Percentiles rank a stretch among this genome's conserved stretches.
Evolutionary conservation across 306 rosid genomes (phyloP).

Genomic region (Crotalaria pallida): DNA sequence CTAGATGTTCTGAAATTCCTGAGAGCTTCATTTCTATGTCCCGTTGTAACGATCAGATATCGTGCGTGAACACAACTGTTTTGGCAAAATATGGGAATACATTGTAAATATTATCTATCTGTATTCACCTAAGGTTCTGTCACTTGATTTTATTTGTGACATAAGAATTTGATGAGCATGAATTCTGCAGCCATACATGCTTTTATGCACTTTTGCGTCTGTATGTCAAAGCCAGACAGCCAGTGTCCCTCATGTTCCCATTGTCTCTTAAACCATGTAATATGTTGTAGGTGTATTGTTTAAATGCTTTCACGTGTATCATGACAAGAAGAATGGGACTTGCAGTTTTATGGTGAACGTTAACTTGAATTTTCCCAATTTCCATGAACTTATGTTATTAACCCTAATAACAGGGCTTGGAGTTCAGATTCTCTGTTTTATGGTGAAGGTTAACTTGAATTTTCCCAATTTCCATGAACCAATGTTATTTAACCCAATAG

Average conservation of each 20-base stretch:
- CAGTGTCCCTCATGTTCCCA: neutral
- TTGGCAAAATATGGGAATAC: neutral
- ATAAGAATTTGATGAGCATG: no score
- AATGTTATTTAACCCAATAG: no score
- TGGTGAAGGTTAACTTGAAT: no score
- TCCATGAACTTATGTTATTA: neutral
- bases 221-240: neutral
- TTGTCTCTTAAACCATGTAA: neutral
- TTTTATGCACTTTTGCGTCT: neutral
- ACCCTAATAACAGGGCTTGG: neutral
- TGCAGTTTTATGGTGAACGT: neutral
- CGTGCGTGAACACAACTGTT: neutral
- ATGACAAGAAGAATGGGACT: neutral
- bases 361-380: neutral
- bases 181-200: neutral
- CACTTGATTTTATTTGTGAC: neutral
- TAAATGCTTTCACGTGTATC: neutral
- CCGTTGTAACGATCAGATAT: neutral
- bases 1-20: neutral
- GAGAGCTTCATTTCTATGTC: neutral
- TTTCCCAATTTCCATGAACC: no score
- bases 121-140: neutral
- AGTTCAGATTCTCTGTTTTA: no score
- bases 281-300: neutral
- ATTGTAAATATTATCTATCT: constrained; percentile 2